Evolutionary conservation across 306 rosid genomes (phyloP).

Genomic region (Casuarina glauca): DNA sequence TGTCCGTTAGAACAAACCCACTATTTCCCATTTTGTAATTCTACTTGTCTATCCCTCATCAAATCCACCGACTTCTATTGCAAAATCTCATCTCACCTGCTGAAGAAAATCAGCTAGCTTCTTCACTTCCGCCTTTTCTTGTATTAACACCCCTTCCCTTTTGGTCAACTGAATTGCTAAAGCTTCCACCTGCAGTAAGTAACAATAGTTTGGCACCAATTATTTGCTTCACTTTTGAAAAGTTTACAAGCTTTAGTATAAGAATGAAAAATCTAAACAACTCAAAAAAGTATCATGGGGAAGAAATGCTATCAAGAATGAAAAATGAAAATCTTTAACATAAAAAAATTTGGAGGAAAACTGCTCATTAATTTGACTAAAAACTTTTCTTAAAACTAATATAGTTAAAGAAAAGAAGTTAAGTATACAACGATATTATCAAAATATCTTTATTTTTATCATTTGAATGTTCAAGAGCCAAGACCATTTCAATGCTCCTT

Average conservation of each 20-base stretch:
- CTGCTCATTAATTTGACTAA: too few relatives aligned
- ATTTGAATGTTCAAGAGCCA: too few relatives aligned
- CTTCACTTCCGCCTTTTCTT: constrained; percentile 96
- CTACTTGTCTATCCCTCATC: neutral
- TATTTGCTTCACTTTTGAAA: neutral
- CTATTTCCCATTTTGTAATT: neutral
- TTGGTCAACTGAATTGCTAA: constrained; percentile 86
- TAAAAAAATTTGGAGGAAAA: too few relatives aligned
- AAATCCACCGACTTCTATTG: neutral
- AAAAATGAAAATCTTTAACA: neutral
- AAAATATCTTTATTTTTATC: too few relatives aligned
- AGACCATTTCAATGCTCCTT: too few relatives aligned
- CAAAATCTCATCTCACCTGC: constrained; percentile 58
- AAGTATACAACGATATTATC: too few relatives aligned
- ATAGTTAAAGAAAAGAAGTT: too few relatives aligned
- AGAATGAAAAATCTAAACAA: too few relatives aligned
- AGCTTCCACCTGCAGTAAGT: constrained; percentile 59
- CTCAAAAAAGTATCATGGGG: neutral
- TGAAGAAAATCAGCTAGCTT: constrained; percentile 92
- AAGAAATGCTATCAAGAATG: neutral
- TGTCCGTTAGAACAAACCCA: neutral
- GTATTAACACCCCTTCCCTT: constrained; percentile 63
- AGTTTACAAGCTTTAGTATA: too few relatives aligned
- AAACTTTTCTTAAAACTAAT: too few relatives aligned
- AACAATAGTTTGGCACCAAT: constrained; percentile 6